Conservation (phyloP, 352 stramenopile genomes). For the Hyaloperonospora brassicae region DNA sequence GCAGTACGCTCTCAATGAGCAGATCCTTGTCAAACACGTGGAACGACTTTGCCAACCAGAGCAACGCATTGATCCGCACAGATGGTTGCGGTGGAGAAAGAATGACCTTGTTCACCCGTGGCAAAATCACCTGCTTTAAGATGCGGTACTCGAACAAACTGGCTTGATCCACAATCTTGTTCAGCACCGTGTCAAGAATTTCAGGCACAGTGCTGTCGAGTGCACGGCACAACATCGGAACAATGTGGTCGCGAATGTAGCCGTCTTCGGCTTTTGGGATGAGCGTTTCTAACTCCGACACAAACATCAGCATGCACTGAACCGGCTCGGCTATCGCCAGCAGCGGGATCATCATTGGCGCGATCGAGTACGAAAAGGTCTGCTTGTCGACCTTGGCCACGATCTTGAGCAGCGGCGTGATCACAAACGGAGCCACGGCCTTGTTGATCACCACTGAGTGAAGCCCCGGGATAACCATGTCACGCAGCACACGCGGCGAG, state of each 20-base stretch:
- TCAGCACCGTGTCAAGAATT: conserved; percentile 82
- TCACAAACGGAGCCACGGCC: conserved; percentile 77
- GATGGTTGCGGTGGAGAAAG: conserved; percentile 71
- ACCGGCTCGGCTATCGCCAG: conserved; percentile 79
- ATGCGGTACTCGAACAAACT: conserved; percentile 86
- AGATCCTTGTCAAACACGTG: conserved; percentile 86
- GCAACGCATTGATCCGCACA: conserved; percentile 76
- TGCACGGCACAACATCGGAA: conserved; percentile 79
- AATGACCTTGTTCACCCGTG: conserved; percentile 84
- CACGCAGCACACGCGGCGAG: conserved; percentile 63
- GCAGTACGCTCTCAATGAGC: conserved; percentile 75
- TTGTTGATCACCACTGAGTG: conserved; percentile 82
- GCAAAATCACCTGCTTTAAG: conserved; percentile 81
- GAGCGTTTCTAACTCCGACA: conserved; percentile 73
- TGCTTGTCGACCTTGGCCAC: conserved; percentile 82
- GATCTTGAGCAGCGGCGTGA: conserved; percentile 84
- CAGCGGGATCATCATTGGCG: conserved; percentile 74
- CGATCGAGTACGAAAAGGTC: conserved; percentile 69
- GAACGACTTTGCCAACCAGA: conserved; percentile 84
- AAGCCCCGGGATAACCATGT: conserved; percentile 78
- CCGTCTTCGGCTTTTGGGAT: conserved; percentile 79
- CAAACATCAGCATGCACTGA: conserved; percentile 88
- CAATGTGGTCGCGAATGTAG: conserved; percentile 86
- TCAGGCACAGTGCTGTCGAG: conserved; percentile 79
- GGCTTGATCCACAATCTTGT: conserved; percentile 83